phyloP scores from a whole-genome alignment of 148 eudicot species.

The Dianthus caryophyllus region DNA sequence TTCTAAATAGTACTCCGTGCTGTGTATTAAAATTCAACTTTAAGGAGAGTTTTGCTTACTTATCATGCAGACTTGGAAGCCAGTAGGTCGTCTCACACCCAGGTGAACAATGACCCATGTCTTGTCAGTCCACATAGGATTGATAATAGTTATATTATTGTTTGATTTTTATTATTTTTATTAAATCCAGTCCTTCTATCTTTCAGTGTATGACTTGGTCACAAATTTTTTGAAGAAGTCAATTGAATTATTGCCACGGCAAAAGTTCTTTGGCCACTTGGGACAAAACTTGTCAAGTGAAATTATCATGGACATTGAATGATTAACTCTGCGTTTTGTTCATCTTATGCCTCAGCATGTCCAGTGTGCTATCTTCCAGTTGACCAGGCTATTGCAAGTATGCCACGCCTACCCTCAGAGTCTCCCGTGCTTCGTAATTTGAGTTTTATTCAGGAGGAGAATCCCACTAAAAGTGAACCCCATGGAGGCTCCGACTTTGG shows the following conservation, averaged over 20 bases:
- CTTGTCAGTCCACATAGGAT: not conserved
- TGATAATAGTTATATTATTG: not conserved
- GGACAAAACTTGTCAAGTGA: no score
- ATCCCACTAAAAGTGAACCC: constrained; percentile 50
- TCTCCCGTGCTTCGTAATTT: constrained; percentile 73
- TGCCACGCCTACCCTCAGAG: constrained; percentile 67
- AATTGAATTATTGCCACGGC: not conserved
- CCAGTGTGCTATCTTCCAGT: constrained; percentile 86
- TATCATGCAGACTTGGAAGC: not conserved
- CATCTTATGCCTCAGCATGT: constrained; percentile 53
- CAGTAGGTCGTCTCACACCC: not conserved
- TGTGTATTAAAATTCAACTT: not conserved
- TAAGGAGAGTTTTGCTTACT: not conserved
- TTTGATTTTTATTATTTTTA: not conserved
- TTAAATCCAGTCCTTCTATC: not conserved
- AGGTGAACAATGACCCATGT: not conserved
- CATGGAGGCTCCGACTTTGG: constrained; percentile 90
- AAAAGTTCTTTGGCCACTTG: no score
- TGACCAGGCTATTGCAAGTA: constrained; percentile 68
- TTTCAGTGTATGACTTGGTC: not conserved
- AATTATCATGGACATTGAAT: constrained; percentile 4
- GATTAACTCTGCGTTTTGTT: constrained; percentile 17
- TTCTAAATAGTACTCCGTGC: not conserved
- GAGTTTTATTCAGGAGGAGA: constrained; percentile 60
- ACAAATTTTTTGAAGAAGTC: not conserved